These are phyloP conservation scores for Aspergillus versicolor DNA, from an alignment of 2,329 filamentous ascomycete species.

Conservation along the genomic window DNA sequence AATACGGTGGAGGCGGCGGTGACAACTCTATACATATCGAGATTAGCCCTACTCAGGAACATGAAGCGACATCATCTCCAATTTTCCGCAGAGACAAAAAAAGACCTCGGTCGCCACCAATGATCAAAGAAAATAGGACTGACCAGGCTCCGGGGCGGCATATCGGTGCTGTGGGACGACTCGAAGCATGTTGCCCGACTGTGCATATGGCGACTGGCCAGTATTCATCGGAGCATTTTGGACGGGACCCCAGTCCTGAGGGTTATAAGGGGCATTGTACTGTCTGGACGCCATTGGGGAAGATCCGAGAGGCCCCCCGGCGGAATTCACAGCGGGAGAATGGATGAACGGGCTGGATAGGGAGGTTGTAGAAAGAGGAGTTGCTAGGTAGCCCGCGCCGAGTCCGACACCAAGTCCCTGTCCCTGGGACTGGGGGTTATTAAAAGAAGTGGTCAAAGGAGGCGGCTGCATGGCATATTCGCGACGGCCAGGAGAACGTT, in stretches of 20 bases:
- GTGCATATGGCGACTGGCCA: constrained; percentile 29
- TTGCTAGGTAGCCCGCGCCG: constrained; percentile 31
- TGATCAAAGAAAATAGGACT: constrained; percentile 15
- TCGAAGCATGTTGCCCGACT: constrained; percentile 29
- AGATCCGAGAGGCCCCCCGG: constrained; percentile 34
- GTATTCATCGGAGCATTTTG: constrained; percentile 26
- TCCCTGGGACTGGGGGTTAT: constrained; percentile 37
- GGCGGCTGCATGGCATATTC: constrained; percentile 45
- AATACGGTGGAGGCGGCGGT: constrained; percentile 41
- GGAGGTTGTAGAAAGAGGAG: constrained; percentile 45
- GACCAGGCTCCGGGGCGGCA: constrained; percentile 32
- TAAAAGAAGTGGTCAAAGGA: constrained; percentile 42
- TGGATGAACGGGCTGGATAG: constrained; percentile 46
- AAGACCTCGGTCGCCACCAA: background rate
- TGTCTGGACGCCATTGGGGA: constrained; percentile 47
- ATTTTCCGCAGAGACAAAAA: constrained; percentile 8
- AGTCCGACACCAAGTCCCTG: constrained; percentile 31
- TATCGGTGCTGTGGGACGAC: constrained; percentile 26
- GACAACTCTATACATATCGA: constrained; percentile 30
- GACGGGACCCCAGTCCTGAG: constrained; percentile 49
- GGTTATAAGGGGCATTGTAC: constrained; percentile 49
- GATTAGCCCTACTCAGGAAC: background rate
- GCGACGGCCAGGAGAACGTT: constrained; percentile 39
- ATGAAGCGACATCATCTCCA: background rate
- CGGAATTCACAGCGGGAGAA: constrained; percentile 39